Evolutionary conservation across 2,329 filamentous ascomycete species (phyloP), one percentile per base, ranked within the genome.

Genomic region (Sordariomycetes sp.): DNA sequence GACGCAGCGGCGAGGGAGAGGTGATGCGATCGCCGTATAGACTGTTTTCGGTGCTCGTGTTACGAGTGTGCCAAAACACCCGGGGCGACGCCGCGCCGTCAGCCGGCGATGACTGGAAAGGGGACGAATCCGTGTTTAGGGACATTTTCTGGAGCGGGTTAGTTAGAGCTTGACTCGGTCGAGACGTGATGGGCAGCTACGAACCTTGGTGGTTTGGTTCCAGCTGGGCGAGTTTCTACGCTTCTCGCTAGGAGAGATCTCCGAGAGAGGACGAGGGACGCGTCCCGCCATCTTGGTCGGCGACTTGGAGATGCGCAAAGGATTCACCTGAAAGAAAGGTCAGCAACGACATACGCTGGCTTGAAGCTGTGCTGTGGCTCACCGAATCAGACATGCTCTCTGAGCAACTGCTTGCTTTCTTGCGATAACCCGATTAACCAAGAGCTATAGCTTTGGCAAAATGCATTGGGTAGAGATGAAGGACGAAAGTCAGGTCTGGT

Each of bases 171-270:
- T 24, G 8, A 5, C 28, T 32, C 46, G n/a, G 12, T 50, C 18
- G 35, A 53, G 48, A 18, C 10, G 22, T 32, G 58, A 59, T 32
- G 32, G n/a, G 37, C 28, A 34, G 18, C 34, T 64, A 62, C 72
- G 71, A 78, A 92, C 88, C 81, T 88, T 90, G 76, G 73, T 79
- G 61, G 75, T 72, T 71, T 92, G 88, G 67, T 88, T 91, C 83
- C 87, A 96, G 76, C 88, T 95, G 57, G 92, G 91, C 55, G 92
- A 97, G 76, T 97, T 97, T 66, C 92, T 83, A 69, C 93, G 84
- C 72, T 85, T 87, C 73, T 92, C 90, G 62, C 88, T 88, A 57
- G 89, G 88, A 65, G 88, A 90, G 68, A 99, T 85, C 76, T 99
- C 94, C 61, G 90, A 89, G 63, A 99, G 81, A 60, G 94, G 89